Conservation (phyloP, 495 filamentous ascomycete species). For the Neurospora sp. region DNA sequence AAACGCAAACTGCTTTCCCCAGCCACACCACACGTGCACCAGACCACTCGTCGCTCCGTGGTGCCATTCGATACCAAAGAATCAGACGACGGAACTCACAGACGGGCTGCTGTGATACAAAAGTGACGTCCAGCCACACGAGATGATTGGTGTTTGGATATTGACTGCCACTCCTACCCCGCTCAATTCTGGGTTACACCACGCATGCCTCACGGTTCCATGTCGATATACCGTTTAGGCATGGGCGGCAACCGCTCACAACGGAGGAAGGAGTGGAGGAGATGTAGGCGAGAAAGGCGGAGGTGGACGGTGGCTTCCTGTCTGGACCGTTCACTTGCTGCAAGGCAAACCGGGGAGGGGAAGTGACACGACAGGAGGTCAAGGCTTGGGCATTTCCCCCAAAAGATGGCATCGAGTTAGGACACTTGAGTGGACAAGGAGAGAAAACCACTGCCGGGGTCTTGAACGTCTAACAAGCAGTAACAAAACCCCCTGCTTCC, state of each 20-base stretch:
- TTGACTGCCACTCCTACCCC: slow-evolving; percentile 21
- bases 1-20: neutral
- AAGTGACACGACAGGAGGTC: neutral
- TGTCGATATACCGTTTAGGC: neutral
- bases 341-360: neutral
- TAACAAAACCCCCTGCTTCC: neutral
- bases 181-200: slow-evolving; percentile 11
- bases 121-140: slow-evolving; percentile 16
- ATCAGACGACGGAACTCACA: slow-evolving; percentile 3
- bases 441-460: neutral
- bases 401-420: neutral
- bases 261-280: neutral
- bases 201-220: slow-evolving; percentile 8
- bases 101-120: slow-evolving; percentile 6
- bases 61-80: slow-evolving; percentile 5
- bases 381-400: neutral
- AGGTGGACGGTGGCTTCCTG: neutral
- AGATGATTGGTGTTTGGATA: slow-evolving; percentile 22
- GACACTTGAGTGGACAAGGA: neutral
- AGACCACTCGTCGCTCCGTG: slow-evolving; percentile 2
- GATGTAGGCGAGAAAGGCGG: neutral
- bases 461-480: neutral
- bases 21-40: neutral
- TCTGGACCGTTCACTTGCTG: neutral
- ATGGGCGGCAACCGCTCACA: neutral